Evolutionary conservation across 805 yeast species (phyloP).

Genomic region (Candida yuanshanica): DNA sequence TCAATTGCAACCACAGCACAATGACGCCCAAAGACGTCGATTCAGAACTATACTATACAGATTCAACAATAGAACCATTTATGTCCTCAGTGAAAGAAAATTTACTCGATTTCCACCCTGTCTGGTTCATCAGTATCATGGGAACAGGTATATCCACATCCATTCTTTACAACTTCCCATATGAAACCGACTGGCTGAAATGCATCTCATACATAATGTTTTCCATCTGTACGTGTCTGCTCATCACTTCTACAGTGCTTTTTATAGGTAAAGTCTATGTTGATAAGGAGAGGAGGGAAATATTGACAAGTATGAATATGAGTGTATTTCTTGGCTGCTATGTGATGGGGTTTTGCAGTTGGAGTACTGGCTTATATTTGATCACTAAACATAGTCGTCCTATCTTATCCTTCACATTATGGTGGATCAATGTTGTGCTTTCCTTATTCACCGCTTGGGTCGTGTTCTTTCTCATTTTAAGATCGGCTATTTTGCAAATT

Average conservation of each 20-base stretch:
- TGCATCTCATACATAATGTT: conserved; percentile 58
- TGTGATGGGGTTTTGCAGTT: conserved; percentile 73
- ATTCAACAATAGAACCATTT: too few species aligned
- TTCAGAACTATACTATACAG: too few species aligned
- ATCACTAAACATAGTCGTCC: conserved; percentile 33
- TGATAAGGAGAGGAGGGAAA: conserved; percentile 23
- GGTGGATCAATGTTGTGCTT: conserved; percentile 64
- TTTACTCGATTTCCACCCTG: conserved; percentile 36
- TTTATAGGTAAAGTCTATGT: conserved; percentile 35
- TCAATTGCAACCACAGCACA: too few species aligned
- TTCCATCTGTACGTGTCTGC: conserved; percentile 47
- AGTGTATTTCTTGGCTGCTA: conserved; percentile 71
- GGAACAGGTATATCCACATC: conserved; percentile 73
- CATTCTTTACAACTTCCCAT: conserved; percentile 62
- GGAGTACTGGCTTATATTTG: conserved; percentile 49
- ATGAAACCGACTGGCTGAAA: conserved; percentile 51
- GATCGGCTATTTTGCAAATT: conserved; percentile 27
- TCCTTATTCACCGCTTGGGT: conserved; percentile 59
- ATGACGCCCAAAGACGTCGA: too few species aligned
- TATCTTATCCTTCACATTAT: conserved; percentile 50
- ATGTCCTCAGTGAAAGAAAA: background rate
- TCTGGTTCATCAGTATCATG: conserved; percentile 74
- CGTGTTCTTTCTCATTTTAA: conserved; percentile 39
- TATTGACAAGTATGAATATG: conserved; percentile 36
- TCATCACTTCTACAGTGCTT: conserved; percentile 37